Percentiles rank a stretch among this genome's conserved stretches.
Evolutionary conservation across 139 green algal species (phyloP).

Genomic region (Eudorina sp.): DNA sequence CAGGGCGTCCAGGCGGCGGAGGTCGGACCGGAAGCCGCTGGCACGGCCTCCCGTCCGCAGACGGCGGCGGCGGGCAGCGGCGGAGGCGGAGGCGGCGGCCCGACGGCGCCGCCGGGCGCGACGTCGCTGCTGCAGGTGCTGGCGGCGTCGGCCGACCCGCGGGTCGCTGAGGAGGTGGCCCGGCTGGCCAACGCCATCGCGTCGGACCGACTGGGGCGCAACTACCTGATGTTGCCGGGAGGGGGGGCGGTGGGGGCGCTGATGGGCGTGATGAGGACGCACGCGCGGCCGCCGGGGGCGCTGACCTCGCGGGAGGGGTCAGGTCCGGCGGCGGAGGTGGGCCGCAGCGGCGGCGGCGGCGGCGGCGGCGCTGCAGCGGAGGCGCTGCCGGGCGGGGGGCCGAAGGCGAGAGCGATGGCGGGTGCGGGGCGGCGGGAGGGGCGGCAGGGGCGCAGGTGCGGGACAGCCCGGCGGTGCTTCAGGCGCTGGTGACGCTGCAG

Average conservation of each 20-base stretch:
- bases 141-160: neutral
- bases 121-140: conserved; percentile 3
- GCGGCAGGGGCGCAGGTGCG: neutral
- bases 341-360: neutral
- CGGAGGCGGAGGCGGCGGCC: neutral
- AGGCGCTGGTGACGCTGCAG: conserved; percentile 58
- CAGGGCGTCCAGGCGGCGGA: neutral
- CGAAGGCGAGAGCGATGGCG: neutral
- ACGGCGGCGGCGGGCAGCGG: too few relatives aligned
- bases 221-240: conserved; percentile 53
- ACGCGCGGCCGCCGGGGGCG: neutral
- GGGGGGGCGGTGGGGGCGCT: conserved; percentile 11
- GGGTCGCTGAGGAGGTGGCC: conserved; percentile 37
- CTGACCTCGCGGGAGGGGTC: too few relatives aligned
- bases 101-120: neutral
- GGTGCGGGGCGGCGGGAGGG: neutral
- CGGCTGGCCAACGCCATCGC: conserved; percentile 45
- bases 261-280: neutral
- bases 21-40: neutral
- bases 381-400: neutral
- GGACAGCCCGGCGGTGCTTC: conserved; percentile 7
- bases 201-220: conserved; percentile 50
- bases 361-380: neutral
- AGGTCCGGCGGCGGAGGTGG: too few relatives aligned
- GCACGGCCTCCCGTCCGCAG: neutral